phyloP scores from a whole-genome alignment of 129 eudicot species.

The Flaveria brownii region DNA sequence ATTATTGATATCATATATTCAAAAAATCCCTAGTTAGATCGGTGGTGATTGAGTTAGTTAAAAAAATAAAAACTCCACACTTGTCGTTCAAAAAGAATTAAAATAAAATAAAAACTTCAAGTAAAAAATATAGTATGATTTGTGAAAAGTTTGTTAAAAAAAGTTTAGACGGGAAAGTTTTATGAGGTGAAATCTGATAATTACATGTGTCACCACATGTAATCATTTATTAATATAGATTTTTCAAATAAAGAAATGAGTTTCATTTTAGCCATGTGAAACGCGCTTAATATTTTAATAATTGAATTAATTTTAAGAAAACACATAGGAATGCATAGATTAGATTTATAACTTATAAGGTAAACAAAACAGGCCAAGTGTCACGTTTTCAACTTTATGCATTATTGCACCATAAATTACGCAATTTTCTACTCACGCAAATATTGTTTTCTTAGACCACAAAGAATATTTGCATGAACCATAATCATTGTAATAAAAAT shows the following conservation, averaged over 20 bases:
- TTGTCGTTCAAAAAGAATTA: too few relatives aligned
- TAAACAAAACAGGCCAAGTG: slow-evolving; percentile 13
- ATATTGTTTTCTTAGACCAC: background rate
- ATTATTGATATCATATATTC: too few relatives aligned
- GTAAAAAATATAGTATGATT: too few relatives aligned
- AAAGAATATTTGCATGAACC: background rate
- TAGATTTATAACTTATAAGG: slow-evolving; percentile 15
- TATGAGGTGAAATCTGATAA: too few relatives aligned
- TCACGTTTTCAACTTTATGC: background rate
- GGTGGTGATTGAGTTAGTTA: too few relatives aligned
- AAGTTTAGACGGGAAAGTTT: too few relatives aligned
- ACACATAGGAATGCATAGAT: background rate
- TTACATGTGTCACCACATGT: too few relatives aligned
- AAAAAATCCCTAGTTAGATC: too few relatives aligned
- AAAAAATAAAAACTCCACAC: too few relatives aligned
- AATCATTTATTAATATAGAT: too few relatives aligned
- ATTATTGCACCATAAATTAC: slow-evolving; percentile 14
- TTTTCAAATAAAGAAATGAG: background rate
- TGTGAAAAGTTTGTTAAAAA: too few relatives aligned
- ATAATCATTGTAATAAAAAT: background rate
- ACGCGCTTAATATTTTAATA: background rate
- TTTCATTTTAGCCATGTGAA: background rate
- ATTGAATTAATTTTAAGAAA: background rate
- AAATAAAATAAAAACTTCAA: background rate
- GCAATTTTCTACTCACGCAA: slow-evolving; percentile 15